Conservation (phyloP, 768 basidiomycete species). For the Pisolithus albus region DNA sequence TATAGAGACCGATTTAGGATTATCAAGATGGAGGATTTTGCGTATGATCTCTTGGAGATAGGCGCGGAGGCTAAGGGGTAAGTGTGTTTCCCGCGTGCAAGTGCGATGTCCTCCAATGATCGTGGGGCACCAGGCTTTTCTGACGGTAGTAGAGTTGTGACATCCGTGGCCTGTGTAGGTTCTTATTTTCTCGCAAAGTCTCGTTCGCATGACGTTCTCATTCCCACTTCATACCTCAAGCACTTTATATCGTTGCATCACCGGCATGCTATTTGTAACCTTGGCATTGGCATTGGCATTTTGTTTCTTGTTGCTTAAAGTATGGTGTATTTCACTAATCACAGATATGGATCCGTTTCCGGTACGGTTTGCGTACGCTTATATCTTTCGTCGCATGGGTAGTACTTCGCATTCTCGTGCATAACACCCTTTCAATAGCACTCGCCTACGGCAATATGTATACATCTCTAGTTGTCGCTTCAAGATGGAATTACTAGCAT, state of each 20-base stretch:
- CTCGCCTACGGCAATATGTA: too few relatives aligned
- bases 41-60: conserved; percentile 48
- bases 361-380: background rate
- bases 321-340: background rate
- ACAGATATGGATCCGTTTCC: background rate
- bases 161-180: background rate
- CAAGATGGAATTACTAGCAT: too few relatives aligned
- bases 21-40: conserved; percentile 64
- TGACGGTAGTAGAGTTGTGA: background rate
- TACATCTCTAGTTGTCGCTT: too few relatives aligned
- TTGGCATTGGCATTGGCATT: background rate
- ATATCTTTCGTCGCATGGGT: too few relatives aligned
- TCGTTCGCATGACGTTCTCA: background rate
- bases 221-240: background rate
- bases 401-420: too few relatives aligned
- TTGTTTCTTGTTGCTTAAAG: background rate
- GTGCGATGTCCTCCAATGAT: background rate
- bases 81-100: background rate
- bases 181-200: background rate
- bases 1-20: conserved; percentile 42
- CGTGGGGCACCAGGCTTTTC: background rate
- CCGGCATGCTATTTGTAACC: background rate
- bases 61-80: conserved; percentile 10
- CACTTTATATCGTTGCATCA: background rate
- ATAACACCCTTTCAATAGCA: too few relatives aligned